Evolutionary conservation across 768 basidiomycete species (phyloP), one percentile per base, ranked within the genome.

Genomic region (Phanerochaete carnosa): DNA sequence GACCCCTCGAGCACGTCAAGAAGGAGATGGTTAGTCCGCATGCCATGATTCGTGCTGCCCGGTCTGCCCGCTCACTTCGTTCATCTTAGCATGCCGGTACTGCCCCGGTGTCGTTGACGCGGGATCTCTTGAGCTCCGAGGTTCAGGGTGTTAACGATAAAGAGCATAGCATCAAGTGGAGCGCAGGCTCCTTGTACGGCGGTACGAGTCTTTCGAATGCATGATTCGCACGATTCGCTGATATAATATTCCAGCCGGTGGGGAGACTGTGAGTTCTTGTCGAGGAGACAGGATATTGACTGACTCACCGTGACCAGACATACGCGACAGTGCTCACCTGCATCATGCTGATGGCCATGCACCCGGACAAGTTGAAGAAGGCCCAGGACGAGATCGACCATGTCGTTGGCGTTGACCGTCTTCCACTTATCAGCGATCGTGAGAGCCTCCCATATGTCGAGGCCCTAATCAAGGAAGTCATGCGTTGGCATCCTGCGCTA

Each of bases 1-100:
- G 19, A 26, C 69, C 67, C 11, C 69, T 64, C 30, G 64, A 69
- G 19, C 43, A 60, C 12, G 69, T 69, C 6, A 65, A 67, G 47
- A 39, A 32, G 12, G 62, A 66, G 5, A 64, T 70, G 64, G 70
- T 70, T 37, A 15, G 63, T 46, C 7, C 33, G 6, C 15, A 4
- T 1, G 6, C 25, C 16, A 28, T n/a, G 12, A 37, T 35, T 15
- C 11, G 6, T n/a, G 19, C 5, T 22, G 13, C 7, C 33, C 15
- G 2, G n/a, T 25, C 46, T 22, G 26, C n/a, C 7, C 46, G 33
- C 33, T 13, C 5, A 53, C 23, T 54, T 12, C 22, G n/a, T 45
- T 54, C 11, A 35, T 13, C 7, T 13, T 33, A 66, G 65, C 45
- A 5, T 4, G 49, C 62, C n/a, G 65, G 63, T 16, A 54, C 30